These are phyloP conservation scores for Ambrosia artemisiifolia DNA, from an alignment of 129 eudicot species.

Conservation along the genomic window DNA sequence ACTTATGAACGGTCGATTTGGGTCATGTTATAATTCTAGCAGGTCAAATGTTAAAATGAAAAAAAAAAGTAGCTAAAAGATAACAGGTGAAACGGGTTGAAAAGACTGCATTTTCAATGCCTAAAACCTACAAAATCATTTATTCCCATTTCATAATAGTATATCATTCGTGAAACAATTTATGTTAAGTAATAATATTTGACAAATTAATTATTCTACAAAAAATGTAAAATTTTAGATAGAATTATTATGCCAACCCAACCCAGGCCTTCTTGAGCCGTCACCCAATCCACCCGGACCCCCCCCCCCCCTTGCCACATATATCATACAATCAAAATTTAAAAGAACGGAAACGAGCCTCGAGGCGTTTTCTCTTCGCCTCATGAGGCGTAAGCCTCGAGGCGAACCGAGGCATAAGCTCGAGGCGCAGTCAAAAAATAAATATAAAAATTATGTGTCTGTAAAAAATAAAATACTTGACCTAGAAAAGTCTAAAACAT, in stretches of 20 bases:
- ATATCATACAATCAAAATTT: not conserved
- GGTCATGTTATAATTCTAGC: not conserved
- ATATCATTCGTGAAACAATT: not conserved
- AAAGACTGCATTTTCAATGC: not conserved
- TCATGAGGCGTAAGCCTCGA: too few relatives aligned
- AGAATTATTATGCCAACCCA: not conserved
- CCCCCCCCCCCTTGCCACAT: not conserved
- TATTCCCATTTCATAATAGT: not conserved
- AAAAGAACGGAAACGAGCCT: too few relatives aligned
- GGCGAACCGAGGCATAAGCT: too few relatives aligned
- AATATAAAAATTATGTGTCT: too few relatives aligned
- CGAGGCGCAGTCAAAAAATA: too few relatives aligned
- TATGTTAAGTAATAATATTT: not conserved
- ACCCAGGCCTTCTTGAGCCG: not conserved
- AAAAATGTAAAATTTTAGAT: not conserved
- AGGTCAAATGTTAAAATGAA: not conserved
- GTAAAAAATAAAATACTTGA: too few relatives aligned
- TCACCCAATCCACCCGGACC: not conserved
- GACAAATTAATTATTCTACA: not conserved
- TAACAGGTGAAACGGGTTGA: not conserved
- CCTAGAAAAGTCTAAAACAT: too few relatives aligned
- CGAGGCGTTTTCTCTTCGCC: too few relatives aligned
- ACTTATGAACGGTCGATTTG: not conserved
- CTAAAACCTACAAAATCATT: not conserved
- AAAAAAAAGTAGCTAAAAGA: not conserved